Conservation (phyloP, 495 filamentous ascomycete species). For the Neurospora sp. region DNA sequence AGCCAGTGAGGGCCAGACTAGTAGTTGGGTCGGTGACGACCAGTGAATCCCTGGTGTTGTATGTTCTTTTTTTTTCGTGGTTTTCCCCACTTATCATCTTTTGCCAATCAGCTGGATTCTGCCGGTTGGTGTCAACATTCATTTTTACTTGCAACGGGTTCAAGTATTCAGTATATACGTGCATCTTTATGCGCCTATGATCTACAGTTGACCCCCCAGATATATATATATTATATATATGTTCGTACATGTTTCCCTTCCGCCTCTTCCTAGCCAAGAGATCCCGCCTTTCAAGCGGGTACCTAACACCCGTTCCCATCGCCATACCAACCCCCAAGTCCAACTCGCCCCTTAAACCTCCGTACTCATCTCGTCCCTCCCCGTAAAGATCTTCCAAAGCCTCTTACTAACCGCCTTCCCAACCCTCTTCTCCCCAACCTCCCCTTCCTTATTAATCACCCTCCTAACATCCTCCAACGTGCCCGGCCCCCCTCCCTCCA, state of each 20-base stretch:
- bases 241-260: background rate
- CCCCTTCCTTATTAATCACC: slow-evolving; percentile 58
- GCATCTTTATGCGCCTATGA: background rate
- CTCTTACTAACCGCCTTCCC: slow-evolving; percentile 63
- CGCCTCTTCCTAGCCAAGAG: background rate
- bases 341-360: slow-evolving; percentile 43
- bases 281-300: no score
- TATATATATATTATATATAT: no score
- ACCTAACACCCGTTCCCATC: no score
- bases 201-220: background rate
- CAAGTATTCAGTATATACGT: no score
- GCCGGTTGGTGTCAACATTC: no score
- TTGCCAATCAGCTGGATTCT: no score
- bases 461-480: slow-evolving; percentile 55
- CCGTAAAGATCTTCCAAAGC: slow-evolving; percentile 65
- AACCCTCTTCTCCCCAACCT: slow-evolving; percentile 51
- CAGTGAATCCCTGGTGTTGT: background rate
- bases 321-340: no score
- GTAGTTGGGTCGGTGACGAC: background rate
- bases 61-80: background rate
- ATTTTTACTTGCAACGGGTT: no score
- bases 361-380: slow-evolving; percentile 52
- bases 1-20: slow-evolving; percentile 7
- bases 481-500: slow-evolving; percentile 48
- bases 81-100: no score